Evolutionary conservation across 345 rosid genomes (phyloP).

Genomic region (Gossypium mustelinum): DNA sequence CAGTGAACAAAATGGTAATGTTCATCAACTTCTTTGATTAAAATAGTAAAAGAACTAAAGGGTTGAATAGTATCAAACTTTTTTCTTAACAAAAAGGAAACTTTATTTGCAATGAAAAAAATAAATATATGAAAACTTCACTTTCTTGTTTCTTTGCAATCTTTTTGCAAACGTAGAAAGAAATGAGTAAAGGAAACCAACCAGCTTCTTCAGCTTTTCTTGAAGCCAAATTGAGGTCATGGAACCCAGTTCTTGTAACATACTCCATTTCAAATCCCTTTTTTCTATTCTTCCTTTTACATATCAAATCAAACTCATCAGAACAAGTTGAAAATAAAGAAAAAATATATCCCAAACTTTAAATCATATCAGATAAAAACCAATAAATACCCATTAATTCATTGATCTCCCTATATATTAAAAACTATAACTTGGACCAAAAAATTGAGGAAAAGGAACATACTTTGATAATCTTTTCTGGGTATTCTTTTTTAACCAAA

Average conservation of each 20-base stretch:
- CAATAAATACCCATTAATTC: background rate
- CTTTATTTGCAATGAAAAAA: background rate
- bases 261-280: conserved; percentile 40
- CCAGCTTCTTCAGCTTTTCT: conserved; percentile 96
- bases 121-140: background rate
- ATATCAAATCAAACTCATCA: conserved; percentile 1
- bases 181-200: conserved; percentile 16
- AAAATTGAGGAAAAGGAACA: background rate
- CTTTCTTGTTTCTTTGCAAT: background rate
- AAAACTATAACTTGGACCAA: background rate
- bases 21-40: background rate
- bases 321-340: background rate
- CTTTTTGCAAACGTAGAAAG: background rate
- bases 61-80: background rate
- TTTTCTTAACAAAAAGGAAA: background rate
- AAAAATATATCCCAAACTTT: background rate
- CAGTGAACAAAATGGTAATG: background rate
- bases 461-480: conserved; percentile 3
- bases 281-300: conserved; percentile 12
- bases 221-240: conserved; percentile 67
- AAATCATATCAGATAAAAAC: background rate
- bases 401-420: conserved; percentile 2
- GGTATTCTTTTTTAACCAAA: background rate
- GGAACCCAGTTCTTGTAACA: conserved; percentile 41
- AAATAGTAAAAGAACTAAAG: background rate